Base-by-base conservation (phyloP, 768 basidiomycete genomes). In the Pholiota conissans region DNA sequence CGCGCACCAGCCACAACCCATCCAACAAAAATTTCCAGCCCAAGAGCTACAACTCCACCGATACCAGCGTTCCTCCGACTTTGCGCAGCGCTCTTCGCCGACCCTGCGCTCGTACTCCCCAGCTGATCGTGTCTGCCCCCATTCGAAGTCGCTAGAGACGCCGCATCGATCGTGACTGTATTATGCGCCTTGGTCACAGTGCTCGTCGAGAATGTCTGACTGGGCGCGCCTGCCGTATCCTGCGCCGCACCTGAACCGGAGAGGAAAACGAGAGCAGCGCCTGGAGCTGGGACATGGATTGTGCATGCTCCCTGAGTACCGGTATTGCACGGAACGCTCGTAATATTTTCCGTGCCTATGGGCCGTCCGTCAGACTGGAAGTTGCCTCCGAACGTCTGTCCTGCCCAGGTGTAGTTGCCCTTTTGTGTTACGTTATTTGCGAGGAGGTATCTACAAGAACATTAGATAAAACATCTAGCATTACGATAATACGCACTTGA, bases 241-340 rank as follows among this genome's bases (percentile, higher is more conserved):
- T 67, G 59, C 42, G 66, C 39, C 3, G 79, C 77, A 22, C 69
- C 63, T 34, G 76, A 70, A 22, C 22, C 20, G 3, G 74, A 79
- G 11, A 91, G 73, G 77, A 89, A 91, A 32, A 92, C 88, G 39
- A 92, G 75, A 0, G 86, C 89, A 28, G 83, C 83, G 28, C 81
- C 81, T 0, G 91, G 90, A 0, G 89, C 87, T 14, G 82, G 80
- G 24, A 91, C 85, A n/a, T 71, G 72, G 56, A 91, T 76, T 20
- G 72, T 67, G 71, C 90, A 92, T 2, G 77, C 73, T 59, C 0
- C 91, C 90, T 0, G 88, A 86, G n/a, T 58, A 9, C 79, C 75
- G 30, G 73, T 71, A 32, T 29, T 10, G 68, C 91, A 94, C 7
- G 70, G 55, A 28, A 90, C 74, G 0, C 80, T 85, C 40, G 79